Percentiles rank a stretch among this genome's conserved stretches.
These are phyloP conservation scores for Berberis vulgaris DNA, from an alignment of 164 flowering plant species.

Conservation along the genomic window DNA sequence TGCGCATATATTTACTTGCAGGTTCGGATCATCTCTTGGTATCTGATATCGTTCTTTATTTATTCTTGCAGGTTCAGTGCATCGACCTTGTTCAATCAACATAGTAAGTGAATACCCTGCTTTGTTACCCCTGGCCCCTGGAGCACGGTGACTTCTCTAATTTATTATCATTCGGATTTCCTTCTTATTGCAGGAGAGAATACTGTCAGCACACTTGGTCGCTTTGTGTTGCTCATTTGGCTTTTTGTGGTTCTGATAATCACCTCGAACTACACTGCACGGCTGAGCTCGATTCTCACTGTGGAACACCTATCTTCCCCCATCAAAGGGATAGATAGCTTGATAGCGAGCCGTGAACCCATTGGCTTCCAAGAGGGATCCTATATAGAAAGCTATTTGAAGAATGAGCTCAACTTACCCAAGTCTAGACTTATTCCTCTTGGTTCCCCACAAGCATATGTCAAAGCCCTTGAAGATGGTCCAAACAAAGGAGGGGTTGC, in stretches of 20 bases:
- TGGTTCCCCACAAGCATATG: conserved; percentile 36
- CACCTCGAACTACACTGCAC: conserved; percentile 33
- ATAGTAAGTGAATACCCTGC: conserved; percentile 52
- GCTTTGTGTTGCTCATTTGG: conserved; percentile 27
- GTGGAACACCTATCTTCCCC: conserved; percentile 35
- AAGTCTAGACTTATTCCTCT: conserved; percentile 42
- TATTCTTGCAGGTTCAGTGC: conserved; percentile 70
- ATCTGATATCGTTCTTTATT: conserved; percentile 1
- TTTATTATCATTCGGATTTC: neutral
- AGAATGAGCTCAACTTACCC: conserved; percentile 28
- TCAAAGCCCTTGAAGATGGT: conserved; percentile 20
- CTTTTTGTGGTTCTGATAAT: conserved; percentile 32
- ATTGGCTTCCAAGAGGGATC: conserved; percentile 58
- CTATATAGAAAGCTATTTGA: conserved; percentile 32
- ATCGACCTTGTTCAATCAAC: conserved; percentile 64
- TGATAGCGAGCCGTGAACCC: conserved; percentile 25
- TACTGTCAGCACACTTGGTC: conserved; percentile 24
- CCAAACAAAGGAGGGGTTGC: conserved; percentile 33
- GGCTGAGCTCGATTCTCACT: conserved; percentile 36
- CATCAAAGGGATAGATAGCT: conserved; percentile 39
- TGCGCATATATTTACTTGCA: neutral
- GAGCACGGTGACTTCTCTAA: neutral
- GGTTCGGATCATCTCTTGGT: neutral
- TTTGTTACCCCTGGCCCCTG: neutral
- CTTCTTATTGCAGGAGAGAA: conserved; percentile 22